Evolutionary conservation across 2,329 filamentous ascomycete genomes (phyloP).

Genomic region (Paracorniculantispora psalliotae): DNA sequence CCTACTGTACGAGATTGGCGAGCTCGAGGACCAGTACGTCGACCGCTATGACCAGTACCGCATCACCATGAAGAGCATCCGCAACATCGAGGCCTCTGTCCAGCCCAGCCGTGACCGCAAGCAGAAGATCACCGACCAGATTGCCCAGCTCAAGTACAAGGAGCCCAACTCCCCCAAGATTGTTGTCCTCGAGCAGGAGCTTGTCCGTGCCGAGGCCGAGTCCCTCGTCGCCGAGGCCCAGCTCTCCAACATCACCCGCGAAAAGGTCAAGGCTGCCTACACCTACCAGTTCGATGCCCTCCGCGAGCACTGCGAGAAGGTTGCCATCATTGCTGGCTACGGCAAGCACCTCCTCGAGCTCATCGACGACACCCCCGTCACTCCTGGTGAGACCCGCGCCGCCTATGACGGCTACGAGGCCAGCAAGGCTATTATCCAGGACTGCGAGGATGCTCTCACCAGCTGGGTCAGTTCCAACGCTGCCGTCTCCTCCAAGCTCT

Average conservation of each 20-base stretch:
- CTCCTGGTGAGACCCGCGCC: constrained; percentile 89
- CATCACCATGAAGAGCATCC: constrained; percentile 98
- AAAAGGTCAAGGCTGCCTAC: constrained; percentile 98
- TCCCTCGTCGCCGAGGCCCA: constrained; percentile 98
- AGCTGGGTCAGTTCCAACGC: constrained; percentile 95
- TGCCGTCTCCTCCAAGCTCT: constrained; percentile 80
- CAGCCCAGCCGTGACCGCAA: constrained; percentile 99
- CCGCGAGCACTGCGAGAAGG: constrained; percentile 95
- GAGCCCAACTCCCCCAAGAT: constrained; percentile 98
- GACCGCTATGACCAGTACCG: constrained; percentile 99
- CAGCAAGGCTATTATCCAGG: constrained; percentile 98
- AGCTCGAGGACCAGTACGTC: constrained; percentile 96
- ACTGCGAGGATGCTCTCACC: constrained; percentile 94
- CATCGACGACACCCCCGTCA: constrained; percentile 94
- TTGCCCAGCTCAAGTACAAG: constrained; percentile 99
- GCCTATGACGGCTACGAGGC: constrained; percentile 98
- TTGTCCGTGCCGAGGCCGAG: constrained; percentile 95
- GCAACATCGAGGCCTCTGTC: constrained; percentile 97
- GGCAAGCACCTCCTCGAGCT: constrained; percentile 98
- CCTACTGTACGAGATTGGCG: constrained; percentile 95
- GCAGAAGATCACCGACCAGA: constrained; percentile 98
- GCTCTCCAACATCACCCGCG: constrained; percentile 97
- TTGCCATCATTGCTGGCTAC: constrained; percentile 95
- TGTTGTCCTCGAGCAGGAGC: constrained; percentile 95
- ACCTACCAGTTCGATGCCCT: constrained; percentile 97